Evolutionary conservation across 495 filamentous ascomycete genomes (phyloP), one percentile per base, ranked within the genome.

Genomic region (Echria macrotheca): DNA sequence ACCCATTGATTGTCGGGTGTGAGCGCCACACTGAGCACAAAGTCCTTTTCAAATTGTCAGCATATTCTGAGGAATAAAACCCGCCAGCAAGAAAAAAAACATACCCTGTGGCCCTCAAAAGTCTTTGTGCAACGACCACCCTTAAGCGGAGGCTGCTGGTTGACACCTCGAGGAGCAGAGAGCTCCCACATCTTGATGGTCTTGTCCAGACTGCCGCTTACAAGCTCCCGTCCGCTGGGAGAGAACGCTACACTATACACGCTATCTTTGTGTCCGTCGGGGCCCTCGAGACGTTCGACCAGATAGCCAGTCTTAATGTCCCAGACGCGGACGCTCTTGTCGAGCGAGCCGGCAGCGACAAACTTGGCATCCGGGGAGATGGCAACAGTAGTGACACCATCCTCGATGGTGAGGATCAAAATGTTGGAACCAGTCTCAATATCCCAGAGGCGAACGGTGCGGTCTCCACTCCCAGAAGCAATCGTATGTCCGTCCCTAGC

Each of bases 151-250:
- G 74, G 74, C 59, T 78, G 79, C 48, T 55, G 54, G 25, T 14
- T 15, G 45, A 82, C 73, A 39, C 80, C 80, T 49, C 86, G 77
- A 39, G 86, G 79, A 23, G 84, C 78, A 22, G 76, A 78, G 32
- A 95, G 74, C 67, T 95, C 89, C 89, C 89, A 95, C 77, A 93
- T 86, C 76, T 95, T 95, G 73, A 95, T 95, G 2, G 89, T 93
- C 76, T 91, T 91, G 65, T 95, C 89, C 54, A 95, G 71, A 78
- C 85, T 89, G 48, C 89, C 89, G 60, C 85, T 89, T 60, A 95
- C 87, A 42, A 95, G 80, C 55, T 91, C 87, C 48, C 85, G 84
- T 41, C 88, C 87, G 54, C 89, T 90, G 21, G 89, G 89, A 22
- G 89, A 87, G 63, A 95, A 95, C 2, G 89, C 89, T 40, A 95